Evolutionary conservation across 208 protist genomes (phyloP).

Genomic region (Acanthamoeba castellanii): DNA sequence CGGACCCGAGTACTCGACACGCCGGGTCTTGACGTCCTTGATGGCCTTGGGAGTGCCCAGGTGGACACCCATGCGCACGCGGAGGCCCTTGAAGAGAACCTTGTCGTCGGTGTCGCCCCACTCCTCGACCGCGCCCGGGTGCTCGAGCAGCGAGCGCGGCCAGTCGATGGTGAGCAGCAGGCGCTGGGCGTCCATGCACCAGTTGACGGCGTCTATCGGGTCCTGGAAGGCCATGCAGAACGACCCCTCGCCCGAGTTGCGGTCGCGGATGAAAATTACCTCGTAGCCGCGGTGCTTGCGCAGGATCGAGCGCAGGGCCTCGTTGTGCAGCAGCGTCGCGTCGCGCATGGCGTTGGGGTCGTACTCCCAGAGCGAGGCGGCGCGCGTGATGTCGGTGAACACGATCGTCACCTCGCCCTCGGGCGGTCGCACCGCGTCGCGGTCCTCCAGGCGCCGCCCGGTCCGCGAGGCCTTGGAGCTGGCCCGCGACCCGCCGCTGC

Average conservation of each 20-base stretch:
- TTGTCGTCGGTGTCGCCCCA: slow-evolving; percentile 60
- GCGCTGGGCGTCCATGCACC: slow-evolving; percentile 38
- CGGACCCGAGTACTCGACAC: slow-evolving; percentile 62
- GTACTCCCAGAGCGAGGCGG: slow-evolving; percentile 61
- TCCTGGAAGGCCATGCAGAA: slow-evolving; percentile 76
- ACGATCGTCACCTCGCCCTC: slow-evolving; percentile 42
- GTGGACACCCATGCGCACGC: slow-evolving; percentile 73
- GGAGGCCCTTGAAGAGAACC: slow-evolving; percentile 67
- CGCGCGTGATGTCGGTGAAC: slow-evolving; percentile 56
- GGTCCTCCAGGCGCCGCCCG: too few relatives aligned
- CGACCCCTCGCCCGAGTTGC: slow-evolving; percentile 65
- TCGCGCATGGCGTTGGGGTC: slow-evolving; percentile 13
- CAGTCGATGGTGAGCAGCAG: slow-evolving; percentile 57
- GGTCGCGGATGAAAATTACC: slow-evolving; percentile 45
- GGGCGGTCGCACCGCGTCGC: background rate
- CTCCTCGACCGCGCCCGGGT: slow-evolving; percentile 70
- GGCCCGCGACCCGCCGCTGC: background rate
- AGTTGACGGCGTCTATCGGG: slow-evolving; percentile 36
- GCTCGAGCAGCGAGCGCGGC: slow-evolving; percentile 63
- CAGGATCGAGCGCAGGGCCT: background rate
- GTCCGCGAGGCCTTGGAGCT: background rate
- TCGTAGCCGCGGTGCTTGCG: slow-evolving; percentile 71
- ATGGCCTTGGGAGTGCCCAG: background rate
- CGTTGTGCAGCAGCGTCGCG: slow-evolving; percentile 48
- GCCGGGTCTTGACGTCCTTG: slow-evolving; percentile 56